Base-by-base conservation (phyloP, 352 stramenopile species). In the Globisporangium irregulare region DNA sequence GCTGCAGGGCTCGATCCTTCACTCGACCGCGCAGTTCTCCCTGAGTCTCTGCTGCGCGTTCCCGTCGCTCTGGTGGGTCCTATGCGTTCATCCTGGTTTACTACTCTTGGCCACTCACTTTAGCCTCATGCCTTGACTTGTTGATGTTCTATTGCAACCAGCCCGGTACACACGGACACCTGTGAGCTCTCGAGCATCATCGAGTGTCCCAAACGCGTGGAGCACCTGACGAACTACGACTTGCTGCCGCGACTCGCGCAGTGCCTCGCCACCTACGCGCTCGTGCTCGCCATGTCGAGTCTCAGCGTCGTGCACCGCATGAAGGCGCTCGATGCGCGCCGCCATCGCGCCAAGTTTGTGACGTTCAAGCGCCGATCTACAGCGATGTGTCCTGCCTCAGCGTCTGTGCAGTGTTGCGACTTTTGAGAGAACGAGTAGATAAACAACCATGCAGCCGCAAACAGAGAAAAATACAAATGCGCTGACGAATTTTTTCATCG, bases 21-120 rank as follows among this genome's bases (percentile, higher is more conserved):
- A 84, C 46, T 82, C 81, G 22, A 68, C 68, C 0, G 86, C 84
- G 58, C 74, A 89, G 38, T 46, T 77, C 20, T 76, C 70, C 4
- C 58, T 77, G 48, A 90, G 84, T 58, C 64, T 79, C 3, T 92
- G 84, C 70, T 91, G 84, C 68, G 73, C 78, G 1, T 80, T 75
- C 53, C 79, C 82, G 12, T n/a, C 25, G 0, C 61, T 85, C 38
- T 92, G 84, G 84, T 92, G 36, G 10, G 72, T 22, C 38, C 12
- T 5, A 1, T 68, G 4, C 25, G 3, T n/a, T 1, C 41, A 22
- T 22, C 41, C 34, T 34, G 32, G 14, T 14, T 14, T 15, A 65
- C 5, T 54, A 5, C 54, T n/a, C 25, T n/a, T 15, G 34, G 14
- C 43, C 7, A 14, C 66, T 61, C 15, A 27, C 43, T 64, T 56